Evolutionary conservation across 495 filamentous ascomycete species (phyloP), one percentile per base, ranked within the genome.

Genomic region (Geoglossum glabrum): DNA sequence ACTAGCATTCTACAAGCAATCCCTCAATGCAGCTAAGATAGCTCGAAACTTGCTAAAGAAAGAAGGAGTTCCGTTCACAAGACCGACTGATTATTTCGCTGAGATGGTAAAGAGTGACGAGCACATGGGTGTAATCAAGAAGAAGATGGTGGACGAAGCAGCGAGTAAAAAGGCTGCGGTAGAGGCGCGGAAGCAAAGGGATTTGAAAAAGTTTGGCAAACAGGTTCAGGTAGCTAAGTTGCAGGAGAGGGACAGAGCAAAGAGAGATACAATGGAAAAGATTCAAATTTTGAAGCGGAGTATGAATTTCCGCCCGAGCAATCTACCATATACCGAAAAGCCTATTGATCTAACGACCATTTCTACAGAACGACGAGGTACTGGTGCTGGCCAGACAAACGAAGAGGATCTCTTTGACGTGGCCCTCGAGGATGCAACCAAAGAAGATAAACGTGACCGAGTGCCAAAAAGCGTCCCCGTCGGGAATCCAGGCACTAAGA

Each of bases 151-250:
- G 59, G 90, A 96, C 61, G 88, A 90, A 68, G 92, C 90, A 10
- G 86, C 90, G 31, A 72, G 76, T 54, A 95, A 92, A 77, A 95
- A 95, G 77, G 90, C 93, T 1, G 78, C 87, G 7, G 81, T 83
- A 21, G 92, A 98, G 69, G 92, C 92, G 27, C 79, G 87, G 67
- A 85, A 85, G 72, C 88, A 86, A 75, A 76, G 92, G 59, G 92
- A 98, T 71, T 74, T 96, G 62, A 97, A 95, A 82, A 97, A 96
- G 72, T 98, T 97, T 71, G 92, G 92, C 61, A 98, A 98, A 74
- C 86, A 95, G 73, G 92, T 97, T 60, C 92, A 98, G 76, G 81
- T 94, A 61, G 89, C 87, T 60, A 96, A 95, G 77, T 68, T 90
- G 72, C 90, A 95, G 71, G 90, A 97, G 76, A 71, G 92, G 27